Evolutionary conservation across 78 protist species (phyloP).

Genomic region (Dictyostelium citrinum): DNA sequence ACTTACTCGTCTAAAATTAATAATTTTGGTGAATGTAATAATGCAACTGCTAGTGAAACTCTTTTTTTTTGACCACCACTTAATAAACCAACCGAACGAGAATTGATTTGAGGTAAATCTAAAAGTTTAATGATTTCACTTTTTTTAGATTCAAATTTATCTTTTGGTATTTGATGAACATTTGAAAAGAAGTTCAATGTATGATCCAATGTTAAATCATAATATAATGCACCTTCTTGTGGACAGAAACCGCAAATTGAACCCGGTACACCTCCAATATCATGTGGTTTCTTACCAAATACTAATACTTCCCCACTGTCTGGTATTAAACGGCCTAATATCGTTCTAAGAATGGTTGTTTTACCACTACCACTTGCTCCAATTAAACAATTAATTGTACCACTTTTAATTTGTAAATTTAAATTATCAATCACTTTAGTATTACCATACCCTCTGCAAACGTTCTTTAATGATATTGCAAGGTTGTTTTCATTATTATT

Average conservation of each 20-base stretch:
- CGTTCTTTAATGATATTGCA: background rate
- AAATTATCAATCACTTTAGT: conserved; percentile 18
- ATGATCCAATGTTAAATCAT: conserved; percentile 46
- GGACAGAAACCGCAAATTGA: conserved; percentile 68
- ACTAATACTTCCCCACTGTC: conserved; percentile 48
- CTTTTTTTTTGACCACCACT: conserved; percentile 86
- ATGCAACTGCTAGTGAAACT: conserved; percentile 63
- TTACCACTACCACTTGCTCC: conserved; percentile 83
- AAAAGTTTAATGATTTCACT: conserved; percentile 6
- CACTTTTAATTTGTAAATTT: background rate
- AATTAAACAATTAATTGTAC: conserved; percentile 58
- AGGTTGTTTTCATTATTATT: background rate
- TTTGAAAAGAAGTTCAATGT: conserved; percentile 57
- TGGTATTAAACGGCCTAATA: conserved; percentile 16
- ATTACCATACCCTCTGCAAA: conserved; percentile 45
- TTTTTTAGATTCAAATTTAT: background rate
- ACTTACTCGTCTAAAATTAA: conserved; percentile 60
- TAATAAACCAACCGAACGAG: conserved; percentile 17
- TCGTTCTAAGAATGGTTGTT: conserved; percentile 25
- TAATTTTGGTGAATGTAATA: conserved; percentile 72
- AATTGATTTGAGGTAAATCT: background rate
- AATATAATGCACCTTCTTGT: conserved; percentile 79
- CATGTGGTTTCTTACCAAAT: conserved; percentile 46
- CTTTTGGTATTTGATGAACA: conserved; percentile 21
- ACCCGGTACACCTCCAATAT: conserved; percentile 21